Evolutionary conservation across 805 yeast species (phyloP), one percentile per base, ranked within the genome.

Genomic region (Ogataea henricii): DNA sequence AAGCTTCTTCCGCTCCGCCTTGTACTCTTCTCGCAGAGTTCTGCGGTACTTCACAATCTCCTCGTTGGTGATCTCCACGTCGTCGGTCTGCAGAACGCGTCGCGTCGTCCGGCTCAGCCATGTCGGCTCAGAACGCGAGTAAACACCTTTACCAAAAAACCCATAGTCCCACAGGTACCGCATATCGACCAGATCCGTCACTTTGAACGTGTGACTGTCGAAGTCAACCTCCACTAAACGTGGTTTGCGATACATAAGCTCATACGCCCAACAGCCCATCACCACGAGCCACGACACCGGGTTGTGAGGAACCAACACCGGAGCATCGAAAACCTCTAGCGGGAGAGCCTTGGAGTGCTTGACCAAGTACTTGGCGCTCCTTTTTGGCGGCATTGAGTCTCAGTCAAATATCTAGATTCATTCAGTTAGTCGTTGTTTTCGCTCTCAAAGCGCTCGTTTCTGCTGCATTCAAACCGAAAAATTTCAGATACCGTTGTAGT

Each of bases 101-200:
- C 82, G 72, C 26, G 69, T 66, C 1, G 89, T 81, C 45, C 97
- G 73, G n/a, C 71, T 72, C 38, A 63, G 66, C 97, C 98, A 94
- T 0, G 96, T 81, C 0, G 99, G 96, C 62, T 94, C 97, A 48
- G 96, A 86, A 53, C 99, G 73, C 29, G 96, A 87, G 38, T 90
- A 69, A 2, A 80, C 78, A 2, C 98, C 99, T 60, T 92, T 94
- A 6, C 99, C 99, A 62, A 89, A 94, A 62, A 90, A 94, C 1
- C 99, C 99, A 56, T 77, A 77, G 14, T 73, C 67, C 98, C 98
- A 94, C 2, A 94, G 68, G 33, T 66, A 66, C 17, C 59, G 55
- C 81, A 85, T 83, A 26, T 76, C 82, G 0, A 60, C 53, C 1
- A 65, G 66, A 37, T 72, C 71, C 2, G 52, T 54, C 3, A 86